Conservation (phyloP, 331 rosid species). For the Arachis monticola region DNA sequence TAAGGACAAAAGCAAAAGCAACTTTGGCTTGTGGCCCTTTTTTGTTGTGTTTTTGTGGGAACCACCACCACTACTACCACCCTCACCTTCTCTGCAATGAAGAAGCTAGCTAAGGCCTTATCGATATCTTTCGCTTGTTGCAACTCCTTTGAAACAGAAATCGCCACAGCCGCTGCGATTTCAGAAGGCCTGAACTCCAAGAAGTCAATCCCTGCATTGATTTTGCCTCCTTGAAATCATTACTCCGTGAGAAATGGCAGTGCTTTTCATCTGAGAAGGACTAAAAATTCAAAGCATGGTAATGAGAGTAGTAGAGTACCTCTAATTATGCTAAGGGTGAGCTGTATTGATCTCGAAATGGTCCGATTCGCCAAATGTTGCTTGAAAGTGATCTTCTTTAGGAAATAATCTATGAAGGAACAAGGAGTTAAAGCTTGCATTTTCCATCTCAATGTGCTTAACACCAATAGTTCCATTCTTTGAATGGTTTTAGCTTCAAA, state of each 20-base stretch:
- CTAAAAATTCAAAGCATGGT: slow-evolving; percentile 26
- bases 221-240: slow-evolving; percentile 52
- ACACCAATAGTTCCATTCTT: slow-evolving; percentile 79
- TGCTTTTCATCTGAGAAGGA: slow-evolving; percentile 22
- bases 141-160: slow-evolving; percentile 58
- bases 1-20: slow-evolving; percentile 38
- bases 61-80: slow-evolving; percentile 5
- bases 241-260: slow-evolving; percentile 43
- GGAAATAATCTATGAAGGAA: slow-evolving; percentile 81
- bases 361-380: slow-evolving; percentile 37
- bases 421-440: slow-evolving; percentile 77
- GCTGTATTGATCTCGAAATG: slow-evolving; percentile 62
- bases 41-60: slow-evolving; percentile 25
- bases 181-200: slow-evolving; percentile 94
- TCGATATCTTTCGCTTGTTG: slow-evolving; percentile 60
- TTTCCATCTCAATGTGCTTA: slow-evolving; percentile 82
- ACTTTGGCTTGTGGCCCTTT: slow-evolving; percentile 32
- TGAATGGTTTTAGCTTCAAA: slow-evolving; percentile 78
- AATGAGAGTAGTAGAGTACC: slow-evolving; percentile 68
- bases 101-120: slow-evolving; percentile 55
- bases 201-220: slow-evolving; percentile 88
- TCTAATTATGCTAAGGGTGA: slow-evolving; percentile 64
- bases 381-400: slow-evolving; percentile 54
- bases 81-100: slow-evolving; percentile 72
- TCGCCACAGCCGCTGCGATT: slow-evolving; percentile 86